Conservation (phyloP, 208 protist species). For the Tritrichomonas foetus region DNA sequence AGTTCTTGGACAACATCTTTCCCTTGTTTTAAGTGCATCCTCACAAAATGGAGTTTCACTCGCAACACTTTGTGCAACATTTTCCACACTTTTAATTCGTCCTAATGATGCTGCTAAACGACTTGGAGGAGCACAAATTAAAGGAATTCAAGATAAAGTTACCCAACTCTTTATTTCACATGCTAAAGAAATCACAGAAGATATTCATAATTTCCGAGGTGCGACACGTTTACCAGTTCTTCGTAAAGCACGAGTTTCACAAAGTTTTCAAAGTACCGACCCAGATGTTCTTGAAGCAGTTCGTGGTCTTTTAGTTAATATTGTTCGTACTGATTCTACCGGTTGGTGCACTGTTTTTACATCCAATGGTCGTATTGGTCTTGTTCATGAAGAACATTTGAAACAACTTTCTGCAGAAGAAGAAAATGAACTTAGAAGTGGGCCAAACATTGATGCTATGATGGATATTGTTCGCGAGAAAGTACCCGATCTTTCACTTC, state of each 20-base stretch:
- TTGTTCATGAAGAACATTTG: not conserved
- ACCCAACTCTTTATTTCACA: not conserved
- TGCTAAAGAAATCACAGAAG: not conserved
- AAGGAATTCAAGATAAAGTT: not conserved
- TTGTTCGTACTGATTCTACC: not conserved
- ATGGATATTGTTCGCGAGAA: not conserved
- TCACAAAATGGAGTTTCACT: not conserved
- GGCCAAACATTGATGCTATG: not conserved
- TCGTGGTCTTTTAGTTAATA: not conserved
- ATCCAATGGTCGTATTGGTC: not conserved
- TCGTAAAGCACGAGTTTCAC: not conserved
- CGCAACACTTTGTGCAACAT: not conserved
- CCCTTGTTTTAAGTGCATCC: not conserved
- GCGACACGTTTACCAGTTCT: not conserved
- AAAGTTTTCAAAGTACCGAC: not conserved
- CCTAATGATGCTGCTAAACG: not conserved
- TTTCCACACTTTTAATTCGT: not conserved
- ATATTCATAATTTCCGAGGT: not conserved
- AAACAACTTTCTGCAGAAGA: not conserved
- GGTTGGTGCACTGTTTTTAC: slow-evolving; percentile 7
- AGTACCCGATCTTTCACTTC: not conserved
- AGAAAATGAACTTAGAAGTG: not conserved
- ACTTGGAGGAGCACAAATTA: not conserved
- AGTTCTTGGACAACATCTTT: not conserved
- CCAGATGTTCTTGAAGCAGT: not conserved